A percentile compares a stretch with the other conserved stretches of the same genome.
phyloP scores from a whole-genome alignment of 129 eudicot genomes.

The Helianthus tuberosus region DNA sequence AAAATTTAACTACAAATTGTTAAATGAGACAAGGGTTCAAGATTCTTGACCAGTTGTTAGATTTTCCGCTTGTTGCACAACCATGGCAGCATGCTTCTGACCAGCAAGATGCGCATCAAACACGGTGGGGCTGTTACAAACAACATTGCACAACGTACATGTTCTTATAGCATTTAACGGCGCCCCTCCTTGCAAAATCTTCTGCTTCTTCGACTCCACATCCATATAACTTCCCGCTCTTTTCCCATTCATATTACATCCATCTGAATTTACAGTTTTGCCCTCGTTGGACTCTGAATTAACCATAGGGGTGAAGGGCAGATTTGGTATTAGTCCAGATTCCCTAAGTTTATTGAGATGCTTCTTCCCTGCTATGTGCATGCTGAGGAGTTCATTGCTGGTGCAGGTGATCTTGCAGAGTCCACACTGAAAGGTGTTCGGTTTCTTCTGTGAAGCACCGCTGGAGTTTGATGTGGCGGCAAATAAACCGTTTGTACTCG shows the following conservation, averaged over 20 bases:
- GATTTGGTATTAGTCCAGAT: slow-evolving; percentile 13
- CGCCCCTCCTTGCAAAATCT: slow-evolving; percentile 39
- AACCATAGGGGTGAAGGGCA: slow-evolving; percentile 1
- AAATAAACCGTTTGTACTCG: background rate
- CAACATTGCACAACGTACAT: slow-evolving; percentile 54
- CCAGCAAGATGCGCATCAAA: slow-evolving; percentile 48
- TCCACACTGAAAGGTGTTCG: slow-evolving; percentile 32
- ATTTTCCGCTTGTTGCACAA: slow-evolving; percentile 30
- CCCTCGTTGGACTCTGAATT: slow-evolving; percentile 9
- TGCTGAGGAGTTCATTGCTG: slow-evolving; percentile 26
- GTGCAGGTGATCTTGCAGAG: slow-evolving; percentile 48
- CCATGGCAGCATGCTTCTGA: slow-evolving; percentile 52
- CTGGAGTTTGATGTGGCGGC: slow-evolving; percentile 5
- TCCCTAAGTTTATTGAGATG: slow-evolving; percentile 39
- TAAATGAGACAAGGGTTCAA: background rate
- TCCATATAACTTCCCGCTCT: slow-evolving; percentile 23
- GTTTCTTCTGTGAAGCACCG: slow-evolving; percentile 19
- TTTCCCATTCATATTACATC: slow-evolving; percentile 17
- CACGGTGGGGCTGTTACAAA: slow-evolving; percentile 44
- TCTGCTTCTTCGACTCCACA: slow-evolving; percentile 47
- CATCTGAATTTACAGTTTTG: slow-evolving; percentile 11
- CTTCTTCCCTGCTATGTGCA: slow-evolving; percentile 42
- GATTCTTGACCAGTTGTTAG: slow-evolving; percentile 15
- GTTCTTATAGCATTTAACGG: slow-evolving; percentile 26
- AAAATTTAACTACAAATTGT: background rate